Base-by-base conservation (phyloP, 2,329 filamentous ascomycete genomes). In the Amauroascus verrucosus region DNA sequence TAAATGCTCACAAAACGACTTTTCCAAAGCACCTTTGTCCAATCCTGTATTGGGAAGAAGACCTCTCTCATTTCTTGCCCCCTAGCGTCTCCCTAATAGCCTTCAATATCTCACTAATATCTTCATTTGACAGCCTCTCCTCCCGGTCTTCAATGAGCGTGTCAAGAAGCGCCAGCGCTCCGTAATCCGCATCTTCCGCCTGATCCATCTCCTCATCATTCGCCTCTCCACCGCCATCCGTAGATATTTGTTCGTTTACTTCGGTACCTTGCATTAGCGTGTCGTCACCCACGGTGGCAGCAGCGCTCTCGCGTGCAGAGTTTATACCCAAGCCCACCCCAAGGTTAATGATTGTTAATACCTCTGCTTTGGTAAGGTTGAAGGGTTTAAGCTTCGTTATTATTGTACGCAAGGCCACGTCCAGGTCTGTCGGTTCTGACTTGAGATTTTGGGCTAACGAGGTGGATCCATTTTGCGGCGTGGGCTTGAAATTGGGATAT, bases 341-440 rank as follows among this genome's bases (percentile, higher is more conserved):
- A 24, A 75, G 59, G 55, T 75, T 75, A 18, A 75, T 58, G 48
- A 75, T 67, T 65, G 70, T 73, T 16, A 74, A 57, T 8, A 72
- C 69, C 59, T 75, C 73, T 0, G 69, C 71, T 59, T 75, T 75
- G 26, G 72, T 74, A 16, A 75, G 61, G 14, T 65, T 66, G 47
- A 67, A 74, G 0, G 69, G 68, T 41, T 67, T 63, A 5, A 75
- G 56, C 13, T 62, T 61, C 1, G 58, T 59, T 22, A 74, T 63
- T 3, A 74, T 60, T 7, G 64, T 59, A 7, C 66, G 65, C 14
- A 74, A 60, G 1, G 70, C 70, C 3, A 57, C 55, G 45, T 73
- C 71, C 35, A 72, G 63, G 0, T 66, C 64, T 14, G 69, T 71
- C 9, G 28, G 38, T 46, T 52, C 32, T 20, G 38, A 18, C 28